Percentiles rank a stretch among this genome's conserved stretches.
Evolutionary conservation across 495 filamentous ascomycete genomes (phyloP).

Genomic region (Tuber borchii): DNA sequence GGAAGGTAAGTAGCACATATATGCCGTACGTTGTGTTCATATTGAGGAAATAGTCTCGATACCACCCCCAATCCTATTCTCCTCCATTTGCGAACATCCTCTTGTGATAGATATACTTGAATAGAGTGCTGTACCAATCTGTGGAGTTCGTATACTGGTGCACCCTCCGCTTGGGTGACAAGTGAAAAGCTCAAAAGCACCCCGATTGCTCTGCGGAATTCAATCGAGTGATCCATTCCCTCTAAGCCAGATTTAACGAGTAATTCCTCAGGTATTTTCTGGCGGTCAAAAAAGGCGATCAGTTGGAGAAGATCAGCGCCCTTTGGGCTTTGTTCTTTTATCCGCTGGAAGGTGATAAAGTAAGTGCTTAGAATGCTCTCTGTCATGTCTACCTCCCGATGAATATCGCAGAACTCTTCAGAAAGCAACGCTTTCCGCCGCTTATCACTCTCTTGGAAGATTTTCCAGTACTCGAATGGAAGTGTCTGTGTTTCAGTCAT

Average conservation of each 20-base stretch:
- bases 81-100: neutral
- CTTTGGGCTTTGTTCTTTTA: conserved; percentile 34
- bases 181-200: conserved; percentile 12
- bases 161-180: conserved; percentile 8
- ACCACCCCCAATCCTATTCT: neutral
- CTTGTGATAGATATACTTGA: conserved; percentile 4
- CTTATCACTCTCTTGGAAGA: neutral
- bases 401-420: neutral
- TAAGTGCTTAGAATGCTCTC: conserved; percentile 44
- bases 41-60: conserved; percentile 9
- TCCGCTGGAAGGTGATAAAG: conserved; percentile 48
- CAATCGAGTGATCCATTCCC: neutral
- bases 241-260: conserved; percentile 4
- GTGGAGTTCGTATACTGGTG: conserved; percentile 14
- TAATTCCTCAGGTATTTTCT: conserved; percentile 40
- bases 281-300: conserved; percentile 41
- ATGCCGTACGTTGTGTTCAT: neutral
- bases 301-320: conserved; percentile 41
- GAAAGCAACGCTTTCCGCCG: neutral
- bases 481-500: neutral
- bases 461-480: neutral
- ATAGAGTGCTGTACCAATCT: conserved; percentile 18
- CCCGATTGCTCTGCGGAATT: conserved; percentile 13
- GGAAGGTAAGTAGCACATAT: conserved; percentile 14
- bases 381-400: neutral